Conservation (phyloP, 2,329 filamentous ascomycete species). For the Claviceps paspali region DNA sequence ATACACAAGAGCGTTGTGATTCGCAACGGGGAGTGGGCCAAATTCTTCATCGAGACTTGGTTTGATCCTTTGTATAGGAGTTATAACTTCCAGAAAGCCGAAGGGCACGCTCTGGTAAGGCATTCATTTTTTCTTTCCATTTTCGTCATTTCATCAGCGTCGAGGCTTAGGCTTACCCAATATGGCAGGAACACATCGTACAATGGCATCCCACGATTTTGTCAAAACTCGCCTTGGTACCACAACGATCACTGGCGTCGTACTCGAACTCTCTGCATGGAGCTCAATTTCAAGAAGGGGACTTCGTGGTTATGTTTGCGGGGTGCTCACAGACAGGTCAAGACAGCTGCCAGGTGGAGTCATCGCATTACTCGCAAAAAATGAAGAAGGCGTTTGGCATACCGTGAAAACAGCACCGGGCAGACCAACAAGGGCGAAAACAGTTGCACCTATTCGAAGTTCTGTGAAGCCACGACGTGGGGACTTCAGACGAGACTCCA, state of each 20-base stretch:
- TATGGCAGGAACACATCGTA: slow-evolving; percentile 59
- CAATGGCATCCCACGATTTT: slow-evolving; percentile 97
- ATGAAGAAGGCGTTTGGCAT: slow-evolving; percentile 28
- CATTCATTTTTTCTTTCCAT: neutral
- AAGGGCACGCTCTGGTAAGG: slow-evolving; percentile 73
- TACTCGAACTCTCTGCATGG: slow-evolving; percentile 47
- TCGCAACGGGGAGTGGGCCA: slow-evolving; percentile 74
- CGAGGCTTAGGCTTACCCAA: neutral
- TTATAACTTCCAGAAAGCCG: slow-evolving; percentile 94
- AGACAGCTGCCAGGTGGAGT: slow-evolving; percentile 57
- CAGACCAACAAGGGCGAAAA: too few species aligned
- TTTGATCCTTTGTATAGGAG: slow-evolving; percentile 85
- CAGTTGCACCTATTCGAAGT: too few species aligned
- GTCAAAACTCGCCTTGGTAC: slow-evolving; percentile 77
- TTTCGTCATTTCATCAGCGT: neutral
- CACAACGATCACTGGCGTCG: slow-evolving; percentile 68
- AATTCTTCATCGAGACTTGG: slow-evolving; percentile 89
- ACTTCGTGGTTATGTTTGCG: slow-evolving; percentile 67
- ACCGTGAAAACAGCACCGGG: neutral
- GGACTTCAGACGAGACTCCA: neutral
- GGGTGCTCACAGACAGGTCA: slow-evolving; percentile 47
- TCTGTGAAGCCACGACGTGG: neutral
- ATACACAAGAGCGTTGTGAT: slow-evolving; percentile 65
- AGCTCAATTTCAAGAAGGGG: slow-evolving; percentile 62
- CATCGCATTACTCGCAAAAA: slow-evolving; percentile 34